phyloP scores from a whole-genome alignment of 257 asterid species.

The Ocimum tenuiflorum region DNA sequence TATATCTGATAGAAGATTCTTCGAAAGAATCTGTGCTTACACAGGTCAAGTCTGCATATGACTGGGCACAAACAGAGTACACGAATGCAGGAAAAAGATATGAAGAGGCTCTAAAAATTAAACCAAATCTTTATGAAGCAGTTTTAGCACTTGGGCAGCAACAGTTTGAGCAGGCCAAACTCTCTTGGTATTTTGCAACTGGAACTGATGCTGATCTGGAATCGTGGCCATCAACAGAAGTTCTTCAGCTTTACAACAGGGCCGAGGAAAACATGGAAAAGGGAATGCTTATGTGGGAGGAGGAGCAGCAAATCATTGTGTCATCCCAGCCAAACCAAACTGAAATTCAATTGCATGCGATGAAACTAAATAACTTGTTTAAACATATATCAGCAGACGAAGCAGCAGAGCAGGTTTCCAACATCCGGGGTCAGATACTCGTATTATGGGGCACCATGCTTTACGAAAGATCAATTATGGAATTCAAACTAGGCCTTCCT shows the following conservation, averaged over 20 bases:
- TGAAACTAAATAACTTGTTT: constrained; percentile 38
- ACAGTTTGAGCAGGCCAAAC: constrained; percentile 78
- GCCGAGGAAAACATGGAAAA: constrained; percentile 79
- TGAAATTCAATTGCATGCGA: constrained; percentile 33
- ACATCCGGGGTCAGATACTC: constrained; percentile 57
- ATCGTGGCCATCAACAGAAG: constrained; percentile 53
- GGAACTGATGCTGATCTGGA: constrained; percentile 49
- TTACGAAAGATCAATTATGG: constrained; percentile 83
- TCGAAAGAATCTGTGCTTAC: constrained; percentile 41
- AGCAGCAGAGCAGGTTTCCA: constrained; percentile 56
- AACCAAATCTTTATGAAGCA: constrained; percentile 65
- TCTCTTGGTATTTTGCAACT: constrained; percentile 64
- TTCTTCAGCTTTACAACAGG: constrained; percentile 55
- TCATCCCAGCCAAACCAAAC: constrained; percentile 31
- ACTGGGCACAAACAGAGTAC: constrained; percentile 66
- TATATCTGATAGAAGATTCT: constrained; percentile 48
- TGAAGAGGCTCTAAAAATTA: constrained; percentile 57
- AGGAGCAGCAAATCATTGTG: constrained; percentile 34
- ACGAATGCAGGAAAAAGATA: constrained; percentile 55
- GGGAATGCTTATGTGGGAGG: constrained; percentile 82
- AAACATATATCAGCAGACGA: constrained; percentile 48
- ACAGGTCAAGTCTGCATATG: constrained; percentile 45
- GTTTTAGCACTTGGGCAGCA: constrained; percentile 68
- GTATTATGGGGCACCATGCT: constrained; percentile 79
- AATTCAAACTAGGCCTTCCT: constrained; percentile 68